Evolutionary conservation across 371 early-diverging fungal genomes (phyloP).

Genomic region (Syncephalastrum sp.): DNA sequence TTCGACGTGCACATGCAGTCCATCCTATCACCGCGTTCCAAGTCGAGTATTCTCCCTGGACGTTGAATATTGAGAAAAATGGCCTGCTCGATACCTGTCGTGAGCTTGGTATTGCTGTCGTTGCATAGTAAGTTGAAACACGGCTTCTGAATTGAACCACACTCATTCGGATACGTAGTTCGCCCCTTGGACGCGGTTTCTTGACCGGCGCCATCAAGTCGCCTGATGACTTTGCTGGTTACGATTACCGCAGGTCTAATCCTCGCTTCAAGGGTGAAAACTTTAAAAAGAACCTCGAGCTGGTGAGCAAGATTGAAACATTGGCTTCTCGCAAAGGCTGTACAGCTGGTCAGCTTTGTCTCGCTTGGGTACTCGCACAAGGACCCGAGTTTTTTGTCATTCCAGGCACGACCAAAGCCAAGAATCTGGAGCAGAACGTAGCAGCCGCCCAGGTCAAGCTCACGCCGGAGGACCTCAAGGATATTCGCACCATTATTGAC

Average conservation of each 20-base stretch:
- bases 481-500: slow-evolving; percentile 38
- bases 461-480: slow-evolving; percentile 39
- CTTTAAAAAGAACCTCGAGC: slow-evolving; percentile 50
- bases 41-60: slow-evolving; percentile 55
- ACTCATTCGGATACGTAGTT: slow-evolving; percentile 1
- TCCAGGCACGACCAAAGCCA: slow-evolving; percentile 52
- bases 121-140: slow-evolving; percentile 35
- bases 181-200: slow-evolving; percentile 62
- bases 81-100: slow-evolving; percentile 50
- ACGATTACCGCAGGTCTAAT: slow-evolving; percentile 43
- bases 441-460: slow-evolving; percentile 37
- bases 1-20: slow-evolving; percentile 60
- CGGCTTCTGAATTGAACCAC: too few relatives aligned
- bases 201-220: slow-evolving; percentile 48
- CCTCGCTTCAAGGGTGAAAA: slow-evolving; percentile 54
- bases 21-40: slow-evolving; percentile 67
- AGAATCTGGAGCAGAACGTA: slow-evolving; percentile 56
- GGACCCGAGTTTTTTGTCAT: slow-evolving; percentile 44
- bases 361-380: slow-evolving; percentile 60
- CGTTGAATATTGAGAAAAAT: slow-evolving; percentile 51
- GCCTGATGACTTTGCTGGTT: slow-evolving; percentile 42
- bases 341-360: slow-evolving; percentile 41
- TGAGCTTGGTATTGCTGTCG: slow-evolving; percentile 59
- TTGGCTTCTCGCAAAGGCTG: slow-evolving; percentile 44
- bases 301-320: slow-evolving; percentile 44